phyloP scores from a whole-genome alignment of 768 basidiomycete genomes.

The Calocybe gangraenosa region DNA sequence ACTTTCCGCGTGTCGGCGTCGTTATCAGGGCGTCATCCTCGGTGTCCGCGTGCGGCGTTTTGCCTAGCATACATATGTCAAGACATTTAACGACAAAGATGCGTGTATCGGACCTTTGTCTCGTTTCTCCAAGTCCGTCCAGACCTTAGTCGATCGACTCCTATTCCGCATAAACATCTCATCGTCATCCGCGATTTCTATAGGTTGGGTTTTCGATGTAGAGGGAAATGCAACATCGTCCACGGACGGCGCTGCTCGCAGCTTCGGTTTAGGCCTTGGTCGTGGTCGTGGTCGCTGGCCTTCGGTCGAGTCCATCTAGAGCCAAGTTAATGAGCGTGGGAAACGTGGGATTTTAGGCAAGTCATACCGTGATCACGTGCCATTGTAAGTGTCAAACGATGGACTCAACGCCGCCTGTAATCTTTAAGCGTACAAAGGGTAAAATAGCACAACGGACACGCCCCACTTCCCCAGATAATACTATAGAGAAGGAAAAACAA shows the following conservation, averaged over 20 bases:
- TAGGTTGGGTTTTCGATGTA: conserved; percentile 17
- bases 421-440: conserved; percentile 47
- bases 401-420: conserved; percentile 41
- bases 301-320: conserved; percentile 22
- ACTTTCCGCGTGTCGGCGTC: conserved; percentile 31
- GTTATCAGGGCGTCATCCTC: conserved; percentile 26
- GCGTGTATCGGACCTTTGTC: conserved; percentile 42
- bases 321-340: conserved; percentile 37
- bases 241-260: conserved; percentile 18
- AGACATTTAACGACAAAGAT: background rate
- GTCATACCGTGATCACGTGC: conserved; percentile 33
- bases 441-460: conserved; percentile 38
- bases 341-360: conserved; percentile 23
- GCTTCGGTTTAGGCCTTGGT: conserved; percentile 42
- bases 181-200: conserved; percentile 52
- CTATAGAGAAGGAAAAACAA: conserved; percentile 16
- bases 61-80: conserved; percentile 1
- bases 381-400: conserved; percentile 18
- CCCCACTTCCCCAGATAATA: conserved; percentile 36
- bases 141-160: conserved; percentile 48
- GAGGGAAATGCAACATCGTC: conserved; percentile 16
- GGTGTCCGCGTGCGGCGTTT: conserved; percentile 6
- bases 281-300: conserved; percentile 46
- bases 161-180: conserved; percentile 67
- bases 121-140: conserved; percentile 56